These are phyloP conservation scores for Calycina herbarum DNA, from an alignment of 2,329 filamentous ascomycete species.

Conservation along the genomic window DNA sequence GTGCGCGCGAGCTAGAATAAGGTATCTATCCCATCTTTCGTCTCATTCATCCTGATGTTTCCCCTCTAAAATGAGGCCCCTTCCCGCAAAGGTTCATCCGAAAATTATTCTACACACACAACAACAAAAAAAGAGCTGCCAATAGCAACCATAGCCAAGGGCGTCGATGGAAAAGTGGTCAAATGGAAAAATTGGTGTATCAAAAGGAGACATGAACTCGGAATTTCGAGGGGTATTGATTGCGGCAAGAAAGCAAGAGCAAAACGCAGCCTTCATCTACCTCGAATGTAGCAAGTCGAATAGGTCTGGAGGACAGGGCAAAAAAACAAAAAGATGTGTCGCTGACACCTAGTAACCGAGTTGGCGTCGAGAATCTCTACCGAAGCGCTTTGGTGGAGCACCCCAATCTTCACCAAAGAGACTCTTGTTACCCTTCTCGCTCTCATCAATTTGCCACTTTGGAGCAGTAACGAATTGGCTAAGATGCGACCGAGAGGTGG, in stretches of 20 bases:
- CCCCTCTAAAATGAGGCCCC: neutral
- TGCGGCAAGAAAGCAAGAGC: neutral
- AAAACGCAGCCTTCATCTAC: neutral
- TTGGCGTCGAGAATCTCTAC: slow-evolving; percentile 11
- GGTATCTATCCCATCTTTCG: neutral
- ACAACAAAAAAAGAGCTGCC: neutral
- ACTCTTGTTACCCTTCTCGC: slow-evolving; percentile 29
- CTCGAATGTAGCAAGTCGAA: neutral
- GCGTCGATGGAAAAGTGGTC: neutral
- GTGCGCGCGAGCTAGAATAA: no score
- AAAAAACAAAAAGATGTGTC: neutral
- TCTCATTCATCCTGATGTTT: neutral
- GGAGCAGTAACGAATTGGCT: slow-evolving; percentile 28
- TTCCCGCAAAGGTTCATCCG: neutral
- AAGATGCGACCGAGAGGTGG: slow-evolving; percentile 21
- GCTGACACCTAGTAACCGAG: neutral
- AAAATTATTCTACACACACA: neutral
- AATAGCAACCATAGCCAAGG: slow-evolving; percentile 5
- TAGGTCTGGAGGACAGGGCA: neutral
- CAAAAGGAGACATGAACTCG: no score
- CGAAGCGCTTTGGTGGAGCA: slow-evolving; percentile 16
- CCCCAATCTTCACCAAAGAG: slow-evolving; percentile 37
- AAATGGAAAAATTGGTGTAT: neutral
- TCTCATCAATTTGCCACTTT: slow-evolving; percentile 31
- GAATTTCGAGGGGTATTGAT: neutral